phyloP scores from a whole-genome alignment of 2,329 filamentous ascomycete species.

The Grosmannia penicillata region DNA sequence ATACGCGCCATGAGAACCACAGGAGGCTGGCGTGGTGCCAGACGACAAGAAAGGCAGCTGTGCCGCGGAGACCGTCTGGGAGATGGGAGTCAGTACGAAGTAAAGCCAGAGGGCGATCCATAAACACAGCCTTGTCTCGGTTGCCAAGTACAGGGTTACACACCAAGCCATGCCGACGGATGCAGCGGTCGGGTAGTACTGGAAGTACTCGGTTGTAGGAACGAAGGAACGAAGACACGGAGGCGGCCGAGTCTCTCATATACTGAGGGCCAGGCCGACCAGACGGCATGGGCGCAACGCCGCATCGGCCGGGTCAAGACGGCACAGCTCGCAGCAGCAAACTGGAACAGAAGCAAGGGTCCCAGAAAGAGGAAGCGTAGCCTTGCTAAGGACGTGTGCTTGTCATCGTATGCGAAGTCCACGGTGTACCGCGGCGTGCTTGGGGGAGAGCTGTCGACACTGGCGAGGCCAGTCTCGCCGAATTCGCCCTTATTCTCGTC shows the following conservation, averaged over 20 bases:
- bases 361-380: neutral
- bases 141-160: too few species aligned
- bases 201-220: neutral
- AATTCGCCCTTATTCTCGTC: neutral
- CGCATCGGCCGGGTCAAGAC: slow-evolving; percentile 2
- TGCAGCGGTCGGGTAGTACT: slow-evolving; percentile 6
- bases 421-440: neutral
- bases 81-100: slow-evolving; percentile 5
- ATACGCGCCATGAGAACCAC: slow-evolving; percentile 16
- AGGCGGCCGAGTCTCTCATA: slow-evolving; percentile 1
- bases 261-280: slow-evolving; percentile 1
- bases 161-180: slow-evolving; percentile 15
- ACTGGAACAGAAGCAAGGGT: slow-evolving; percentile 1
- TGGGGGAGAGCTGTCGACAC: neutral
- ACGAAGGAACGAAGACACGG: neutral
- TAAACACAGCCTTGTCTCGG: too few species aligned
- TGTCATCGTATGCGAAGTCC: slow-evolving; percentile 8
- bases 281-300: neutral
- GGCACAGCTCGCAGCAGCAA: neutral
- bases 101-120: too few species aligned
- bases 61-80: slow-evolving; percentile 38
- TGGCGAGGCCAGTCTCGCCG: neutral
- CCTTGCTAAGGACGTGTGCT: slow-evolving; percentile 2
- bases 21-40: slow-evolving; percentile 25
- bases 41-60: slow-evolving; percentile 40